Evolutionary conservation across 768 basidiomycete genomes (phyloP).

Genomic region (Tubosaeta sp.): DNA sequence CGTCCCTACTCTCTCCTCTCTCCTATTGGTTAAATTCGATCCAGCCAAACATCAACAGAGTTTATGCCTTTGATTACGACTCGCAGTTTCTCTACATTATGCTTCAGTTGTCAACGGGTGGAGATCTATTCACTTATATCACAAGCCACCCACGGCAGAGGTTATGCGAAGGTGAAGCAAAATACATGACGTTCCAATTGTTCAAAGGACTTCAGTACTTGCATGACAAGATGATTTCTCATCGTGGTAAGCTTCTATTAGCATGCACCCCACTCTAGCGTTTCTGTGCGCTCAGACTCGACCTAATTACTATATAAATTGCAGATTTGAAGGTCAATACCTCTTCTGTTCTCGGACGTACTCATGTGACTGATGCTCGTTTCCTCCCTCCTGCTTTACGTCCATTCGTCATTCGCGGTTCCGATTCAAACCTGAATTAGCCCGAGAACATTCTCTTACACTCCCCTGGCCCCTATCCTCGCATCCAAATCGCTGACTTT

Average conservation of each 20-base stretch:
- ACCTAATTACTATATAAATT: background rate
- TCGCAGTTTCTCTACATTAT: slow-evolving; percentile 75
- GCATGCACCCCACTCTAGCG: background rate
- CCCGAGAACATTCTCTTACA: slow-evolving; percentile 82
- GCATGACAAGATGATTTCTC: slow-evolving; percentile 68
- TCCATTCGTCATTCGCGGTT: background rate
- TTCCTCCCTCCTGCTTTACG: background rate
- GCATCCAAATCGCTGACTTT: slow-evolving; percentile 82
- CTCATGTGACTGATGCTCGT: background rate
- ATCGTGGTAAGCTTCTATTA: slow-evolving; percentile 53
- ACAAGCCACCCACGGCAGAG: slow-evolving; percentile 52
- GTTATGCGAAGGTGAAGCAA: slow-evolving; percentile 75
- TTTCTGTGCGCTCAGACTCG: background rate
- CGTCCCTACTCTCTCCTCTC: background rate
- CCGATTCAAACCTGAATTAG: slow-evolving; percentile 29
- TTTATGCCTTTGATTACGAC: slow-evolving; percentile 64
- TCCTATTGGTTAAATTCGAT: background rate
- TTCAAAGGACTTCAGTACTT: slow-evolving; percentile 68
- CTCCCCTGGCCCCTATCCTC: slow-evolving; percentile 80
- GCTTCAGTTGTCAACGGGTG: slow-evolving; percentile 80
- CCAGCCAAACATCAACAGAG: slow-evolving; percentile 79
- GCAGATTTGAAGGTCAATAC: slow-evolving; percentile 59
- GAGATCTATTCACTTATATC: slow-evolving; percentile 86
- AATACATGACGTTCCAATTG: slow-evolving; percentile 80
- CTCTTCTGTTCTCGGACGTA: background rate